phyloP scores from a whole-genome alignment of 441 rosid genomes.

The Raphanus hybrid region DNA sequence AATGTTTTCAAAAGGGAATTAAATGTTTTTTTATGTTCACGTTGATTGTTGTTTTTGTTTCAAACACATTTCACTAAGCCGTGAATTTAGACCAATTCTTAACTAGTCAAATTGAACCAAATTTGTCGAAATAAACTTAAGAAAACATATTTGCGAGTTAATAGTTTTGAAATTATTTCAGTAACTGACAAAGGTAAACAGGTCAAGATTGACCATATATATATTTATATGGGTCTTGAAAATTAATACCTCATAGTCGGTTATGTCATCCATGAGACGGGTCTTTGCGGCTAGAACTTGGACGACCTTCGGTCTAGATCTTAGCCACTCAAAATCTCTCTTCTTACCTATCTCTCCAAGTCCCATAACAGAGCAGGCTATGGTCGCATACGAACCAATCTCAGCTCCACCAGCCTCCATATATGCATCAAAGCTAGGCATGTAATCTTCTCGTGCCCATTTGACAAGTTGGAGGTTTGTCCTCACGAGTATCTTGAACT shows the following conservation, averaged over 20 bases:
- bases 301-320: constrained; percentile 16
- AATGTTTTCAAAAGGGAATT: not conserved
- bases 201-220: not conserved
- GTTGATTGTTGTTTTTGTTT: not conserved
- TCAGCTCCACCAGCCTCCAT: constrained; percentile 19
- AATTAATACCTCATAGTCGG: constrained; percentile 11
- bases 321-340: constrained; percentile 12
- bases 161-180: not conserved
- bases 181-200: not conserved
- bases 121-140: not conserved
- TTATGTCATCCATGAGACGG: constrained; percentile 16
- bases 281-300: not conserved
- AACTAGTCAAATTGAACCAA: not conserved
- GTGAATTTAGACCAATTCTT: not conserved
- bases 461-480: constrained; percentile 23
- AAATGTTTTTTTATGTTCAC: not conserved
- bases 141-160: not conserved
- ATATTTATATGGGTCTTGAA: not conserved
- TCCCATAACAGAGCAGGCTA: constrained; percentile 15
- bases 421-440: constrained; percentile 14
- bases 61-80: not conserved
- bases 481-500: constrained; percentile 13
- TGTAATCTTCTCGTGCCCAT: not conserved
- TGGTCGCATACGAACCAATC: constrained; percentile 2
- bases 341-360: not conserved